Base-by-base conservation (phyloP, 2,329 filamentous ascomycete species). In the Talaromyces piceae region DNA sequence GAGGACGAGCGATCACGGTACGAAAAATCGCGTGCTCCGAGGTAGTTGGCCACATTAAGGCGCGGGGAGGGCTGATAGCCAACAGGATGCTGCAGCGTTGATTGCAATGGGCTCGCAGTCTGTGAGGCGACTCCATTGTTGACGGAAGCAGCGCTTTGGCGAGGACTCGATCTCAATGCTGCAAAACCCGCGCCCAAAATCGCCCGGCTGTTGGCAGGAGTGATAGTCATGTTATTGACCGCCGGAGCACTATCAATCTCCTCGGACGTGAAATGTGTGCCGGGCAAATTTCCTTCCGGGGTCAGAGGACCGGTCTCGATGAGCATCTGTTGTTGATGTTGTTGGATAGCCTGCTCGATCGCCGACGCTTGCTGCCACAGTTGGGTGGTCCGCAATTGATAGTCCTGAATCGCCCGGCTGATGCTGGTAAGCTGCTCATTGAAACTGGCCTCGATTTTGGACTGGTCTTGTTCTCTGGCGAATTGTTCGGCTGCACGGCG, bases 271-370 rank as follows among this genome's bases (percentile, higher is more conserved):
- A 65, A 60, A 53, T 72, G 73, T 8, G 77, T 79, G 51, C 78
- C 78, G 22, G 79, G 78, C 12, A 82, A 66, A 27, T 75, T 73
- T 25, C 78, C 78, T 65, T 83, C 81, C n/a, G 81, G 81, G n/a
- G 80, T 82, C 45, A 74, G 60, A 28, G 71, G 70, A n/a, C 68
- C 72, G 47, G 66, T 66, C 41, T 69, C 71, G 57, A 69, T 57
- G 49, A 69, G 67, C 61, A 69, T 67, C 50, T 69, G 71, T 51
- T 72, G 69, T 43, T 74, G 70, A 51, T 75, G 72, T 51, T 74
- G 68, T 44, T 73, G 69, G 46, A 71, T 70, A 16, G 67, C 65
- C 54, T 73, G 67, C 55, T 74, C 71, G 31, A 74, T 65, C 37
- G 65, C 60, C 37, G 67, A 63, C 39, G 66, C 67, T 60, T 75